Evolutionary conservation across 805 yeast genomes (phyloP).

Genomic region (Grigorovia transvaalensis): DNA sequence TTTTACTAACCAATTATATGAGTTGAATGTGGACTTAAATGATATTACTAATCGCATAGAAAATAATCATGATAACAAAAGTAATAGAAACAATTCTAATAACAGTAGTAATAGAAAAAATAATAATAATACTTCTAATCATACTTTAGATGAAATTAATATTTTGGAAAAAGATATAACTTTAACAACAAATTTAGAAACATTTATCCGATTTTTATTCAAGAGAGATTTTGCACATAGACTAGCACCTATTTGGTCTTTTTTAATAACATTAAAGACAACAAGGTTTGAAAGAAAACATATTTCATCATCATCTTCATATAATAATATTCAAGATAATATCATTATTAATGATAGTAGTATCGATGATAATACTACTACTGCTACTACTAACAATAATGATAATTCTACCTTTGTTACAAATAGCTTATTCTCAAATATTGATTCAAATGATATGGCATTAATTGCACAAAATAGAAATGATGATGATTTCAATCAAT

Average conservation of each 20-base stretch:
- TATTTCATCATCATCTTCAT: constrained; percentile 30
- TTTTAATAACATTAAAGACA: constrained; percentile 40
- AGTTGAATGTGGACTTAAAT: constrained; percentile 12
- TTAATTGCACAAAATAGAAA: constrained; percentile 26
- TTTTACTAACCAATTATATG: constrained; percentile 18
- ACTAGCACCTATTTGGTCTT: constrained; percentile 45
- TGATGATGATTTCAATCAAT: constrained; percentile 22
- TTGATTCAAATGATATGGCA: constrained; percentile 28
- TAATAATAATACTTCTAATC: too few species aligned
- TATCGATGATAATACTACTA: neutral
- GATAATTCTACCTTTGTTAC: neutral
- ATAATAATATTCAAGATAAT: neutral
- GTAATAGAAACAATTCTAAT: neutral
- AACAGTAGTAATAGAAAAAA: neutral
- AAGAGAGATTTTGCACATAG: constrained; percentile 19
- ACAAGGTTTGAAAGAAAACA: constrained; percentile 37
- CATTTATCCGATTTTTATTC: constrained; percentile 23
- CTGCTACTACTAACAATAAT: neutral
- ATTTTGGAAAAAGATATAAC: constrained; percentile 13
- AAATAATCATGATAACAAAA: constrained; percentile 7
- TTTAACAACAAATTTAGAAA: constrained; percentile 23
- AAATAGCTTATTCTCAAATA: constrained; percentile 24
- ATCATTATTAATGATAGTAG: neutral
- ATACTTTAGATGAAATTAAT: constrained; percentile 3
- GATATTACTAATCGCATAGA: constrained; percentile 3